phyloP scores from a whole-genome alignment of 164 flowering plant genomes.

The Cinnamomum micranthum region DNA sequence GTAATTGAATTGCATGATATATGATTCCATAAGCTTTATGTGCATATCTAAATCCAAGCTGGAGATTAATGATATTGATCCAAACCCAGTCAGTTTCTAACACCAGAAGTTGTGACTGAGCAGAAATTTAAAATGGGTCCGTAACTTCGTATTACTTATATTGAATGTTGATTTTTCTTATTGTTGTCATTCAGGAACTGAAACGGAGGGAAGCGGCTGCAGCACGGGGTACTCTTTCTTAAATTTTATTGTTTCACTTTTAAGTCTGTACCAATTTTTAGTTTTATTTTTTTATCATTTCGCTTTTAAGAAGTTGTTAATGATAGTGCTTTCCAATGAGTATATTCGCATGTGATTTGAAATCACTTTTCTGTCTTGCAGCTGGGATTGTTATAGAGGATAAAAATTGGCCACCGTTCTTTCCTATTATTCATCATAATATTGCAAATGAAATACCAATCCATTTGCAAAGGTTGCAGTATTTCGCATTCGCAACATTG shows the following conservation, averaged over 20 bases:
- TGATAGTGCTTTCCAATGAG: not conserved
- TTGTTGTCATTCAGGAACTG: slow-evolving; percentile 50
- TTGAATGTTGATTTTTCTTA: not conserved
- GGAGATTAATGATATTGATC: not conserved
- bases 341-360: not conserved
- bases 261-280: not conserved
- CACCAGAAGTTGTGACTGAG: not conserved
- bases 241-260: not conserved
- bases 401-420: slow-evolving; percentile 90
- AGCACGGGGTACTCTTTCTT: slow-evolving; percentile 56
- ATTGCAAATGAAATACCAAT: slow-evolving; percentile 84
- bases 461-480: slow-evolving; percentile 40
- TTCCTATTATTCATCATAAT: slow-evolving; percentile 85
- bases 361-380: slow-evolving; percentile 23
- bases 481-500: slow-evolving; percentile 36
- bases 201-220: slow-evolving; percentile 93
- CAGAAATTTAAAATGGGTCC: not conserved
- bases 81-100: not conserved
- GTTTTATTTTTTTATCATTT: not conserved
- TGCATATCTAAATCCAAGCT: not conserved
- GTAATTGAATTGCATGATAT: too few species aligned
- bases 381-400: slow-evolving; percentile 85
- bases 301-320: not conserved
- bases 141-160: not conserved
- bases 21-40: not conserved